Evolutionary conservation across 2,329 filamentous ascomycete genomes (phyloP).

Genomic region (Aschersonia sp.): DNA sequence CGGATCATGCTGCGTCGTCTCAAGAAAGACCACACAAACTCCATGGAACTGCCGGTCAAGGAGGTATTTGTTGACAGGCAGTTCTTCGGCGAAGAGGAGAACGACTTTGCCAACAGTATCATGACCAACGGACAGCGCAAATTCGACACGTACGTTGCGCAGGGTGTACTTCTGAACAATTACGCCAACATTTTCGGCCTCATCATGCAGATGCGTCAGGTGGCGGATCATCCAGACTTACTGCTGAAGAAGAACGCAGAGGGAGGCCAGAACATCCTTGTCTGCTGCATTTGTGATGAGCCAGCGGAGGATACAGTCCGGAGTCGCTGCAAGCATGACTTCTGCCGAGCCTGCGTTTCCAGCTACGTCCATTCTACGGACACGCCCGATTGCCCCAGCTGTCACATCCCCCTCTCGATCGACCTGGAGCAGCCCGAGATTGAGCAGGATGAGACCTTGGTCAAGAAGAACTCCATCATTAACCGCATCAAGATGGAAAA

Average conservation of each 20-base stretch:
- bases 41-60: constrained; percentile 94
- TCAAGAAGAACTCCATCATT: constrained; percentile 96
- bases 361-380: constrained; percentile 60
- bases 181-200: constrained; percentile 98
- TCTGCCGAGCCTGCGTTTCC: constrained; percentile 26
- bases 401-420: constrained; percentile 78
- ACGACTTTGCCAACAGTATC: constrained; percentile 88
- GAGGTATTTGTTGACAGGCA: constrained; percentile 84
- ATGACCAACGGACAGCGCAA: constrained; percentile 82
- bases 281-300: constrained; percentile 94
- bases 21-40: constrained; percentile 84
- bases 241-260: constrained; percentile 78
- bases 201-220: constrained; percentile 98
- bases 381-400: constrained; percentile 70
- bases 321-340: constrained; percentile 81
- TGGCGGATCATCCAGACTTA: constrained; percentile 89
- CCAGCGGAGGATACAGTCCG: constrained; percentile 88
- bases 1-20: constrained; percentile 91
- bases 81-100: constrained; percentile 93
- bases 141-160: constrained; percentile 91
- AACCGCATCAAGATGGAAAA: constrained; percentile 98
- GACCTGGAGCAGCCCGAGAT: constrained; percentile 87
- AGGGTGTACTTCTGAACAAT: constrained; percentile 88
- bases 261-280: constrained; percentile 76
- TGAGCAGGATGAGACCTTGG: constrained; percentile 70